Conservation (phyloP, 805 yeast genomes). For the Sugiyamaella lignohabitans region DNA sequence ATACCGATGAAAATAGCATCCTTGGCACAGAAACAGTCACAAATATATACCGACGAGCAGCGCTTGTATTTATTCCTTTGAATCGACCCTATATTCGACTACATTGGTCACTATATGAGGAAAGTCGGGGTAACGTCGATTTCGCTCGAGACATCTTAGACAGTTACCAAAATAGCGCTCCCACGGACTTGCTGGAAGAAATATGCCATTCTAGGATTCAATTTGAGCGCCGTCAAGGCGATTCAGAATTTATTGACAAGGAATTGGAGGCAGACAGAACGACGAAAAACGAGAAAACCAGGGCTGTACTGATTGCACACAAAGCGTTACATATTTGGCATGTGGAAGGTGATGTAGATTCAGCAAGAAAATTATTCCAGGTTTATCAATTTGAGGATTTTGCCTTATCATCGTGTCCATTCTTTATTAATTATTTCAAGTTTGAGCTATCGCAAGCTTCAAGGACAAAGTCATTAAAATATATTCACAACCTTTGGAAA, state of each 20-base stretch:
- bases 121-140: conserved; percentile 22
- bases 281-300: neutral
- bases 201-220: conserved; percentile 20
- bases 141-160: conserved; percentile 27
- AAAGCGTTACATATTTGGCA: conserved; percentile 11
- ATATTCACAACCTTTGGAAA: conserved; percentile 17
- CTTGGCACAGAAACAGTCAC: conserved; percentile 22
- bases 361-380: conserved; percentile 24
- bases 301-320: conserved; percentile 9
- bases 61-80: conserved; percentile 31
- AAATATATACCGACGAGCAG: conserved; percentile 47
- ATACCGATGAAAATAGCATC: neutral
- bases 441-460: conserved; percentile 24
- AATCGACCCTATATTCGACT: conserved; percentile 28
- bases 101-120: conserved; percentile 33
- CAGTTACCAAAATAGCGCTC: conserved; percentile 12
- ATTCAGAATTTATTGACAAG: conserved; percentile 1
- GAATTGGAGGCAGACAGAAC: neutral
- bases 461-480: conserved; percentile 2
- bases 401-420: conserved; percentile 17
- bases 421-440: conserved; percentile 28
- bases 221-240: conserved; percentile 21
- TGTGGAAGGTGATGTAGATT: conserved; percentile 16
- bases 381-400: conserved; percentile 17
- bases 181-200: conserved; percentile 1